These are phyloP conservation scores for Alternaria sp. DNA, from an alignment of 2,329 filamentous ascomycete species.

Conservation along the genomic window DNA sequence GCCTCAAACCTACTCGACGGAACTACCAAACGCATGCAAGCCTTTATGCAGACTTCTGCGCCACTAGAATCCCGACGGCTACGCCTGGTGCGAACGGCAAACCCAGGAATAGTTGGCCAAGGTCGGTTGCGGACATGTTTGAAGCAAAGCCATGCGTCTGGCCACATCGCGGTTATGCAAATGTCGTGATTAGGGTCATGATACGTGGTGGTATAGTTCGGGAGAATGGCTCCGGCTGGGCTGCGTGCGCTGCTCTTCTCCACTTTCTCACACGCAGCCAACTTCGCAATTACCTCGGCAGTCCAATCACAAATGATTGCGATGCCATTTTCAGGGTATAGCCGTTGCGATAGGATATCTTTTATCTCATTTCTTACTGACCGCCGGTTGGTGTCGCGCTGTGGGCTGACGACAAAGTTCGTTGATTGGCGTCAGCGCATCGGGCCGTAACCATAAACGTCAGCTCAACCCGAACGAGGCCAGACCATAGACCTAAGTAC, in stretches of 20 bases:
- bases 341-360: slow-evolving; percentile 9
- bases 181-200: not conserved
- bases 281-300: slow-evolving; percentile 1
- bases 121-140: slow-evolving; percentile 3
- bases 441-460: slow-evolving; percentile 18
- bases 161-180: slow-evolving; percentile 11
- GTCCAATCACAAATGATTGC: slow-evolving; percentile 1
- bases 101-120: slow-evolving; percentile 3
- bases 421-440: slow-evolving; percentile 13
- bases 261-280: not conserved
- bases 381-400: slow-evolving; percentile 9
- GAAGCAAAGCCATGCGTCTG: slow-evolving; percentile 1
- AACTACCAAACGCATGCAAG: not conserved
- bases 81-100: not conserved
- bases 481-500: slow-evolving; percentile 5
- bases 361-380: slow-evolving; percentile 1
- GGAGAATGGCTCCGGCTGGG: slow-evolving; percentile 9
- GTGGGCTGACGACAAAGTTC: slow-evolving; percentile 10
- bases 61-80: not conserved
- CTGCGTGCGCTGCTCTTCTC: slow-evolving; percentile 6
- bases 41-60: slow-evolving; percentile 6
- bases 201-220: not conserved
- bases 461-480: slow-evolving; percentile 7
- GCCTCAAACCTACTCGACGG: slow-evolving; percentile 1
- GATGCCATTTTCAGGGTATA: not conserved